These are phyloP conservation scores for Leccinum griseonigrum DNA, from an alignment of 1,284 basidiomycete genomes.

Conservation along the genomic window DNA sequence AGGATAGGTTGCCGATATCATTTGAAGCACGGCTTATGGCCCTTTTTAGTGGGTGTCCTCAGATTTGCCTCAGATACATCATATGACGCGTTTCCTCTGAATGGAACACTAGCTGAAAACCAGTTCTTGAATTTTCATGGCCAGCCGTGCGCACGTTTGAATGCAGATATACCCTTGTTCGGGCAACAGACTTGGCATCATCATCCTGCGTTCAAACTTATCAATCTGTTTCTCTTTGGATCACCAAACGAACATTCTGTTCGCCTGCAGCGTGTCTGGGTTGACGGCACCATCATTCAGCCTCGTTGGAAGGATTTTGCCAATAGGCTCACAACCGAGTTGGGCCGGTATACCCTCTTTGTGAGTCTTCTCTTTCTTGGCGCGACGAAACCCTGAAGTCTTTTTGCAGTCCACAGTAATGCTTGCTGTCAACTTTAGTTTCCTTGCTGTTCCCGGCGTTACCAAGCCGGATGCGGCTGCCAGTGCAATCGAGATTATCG, in stretches of 20 bases:
- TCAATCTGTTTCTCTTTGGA: constrained; percentile 15
- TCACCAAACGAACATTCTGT: constrained; percentile 12
- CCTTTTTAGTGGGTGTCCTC: constrained; percentile 12
- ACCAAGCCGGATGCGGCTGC: neutral
- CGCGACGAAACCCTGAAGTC: neutral
- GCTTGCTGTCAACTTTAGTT: constrained; percentile 19
- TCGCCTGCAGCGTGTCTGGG: constrained; percentile 24
- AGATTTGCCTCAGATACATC: neutral
- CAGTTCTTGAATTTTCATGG: constrained; percentile 18
- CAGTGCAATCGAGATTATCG: constrained; percentile 7
- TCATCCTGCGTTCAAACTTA: neutral
- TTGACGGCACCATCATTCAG: constrained; percentile 22
- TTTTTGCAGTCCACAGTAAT: constrained; percentile 26
- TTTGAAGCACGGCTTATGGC: constrained; percentile 17
- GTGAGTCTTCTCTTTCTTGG: constrained; percentile 32
- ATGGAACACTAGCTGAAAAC: constrained; percentile 10
- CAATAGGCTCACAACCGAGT: constrained; percentile 43
- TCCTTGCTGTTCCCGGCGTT: constrained; percentile 18
- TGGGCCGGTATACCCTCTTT: constrained; percentile 49
- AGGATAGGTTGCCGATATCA: neutral
- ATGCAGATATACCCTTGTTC: constrained; percentile 14
- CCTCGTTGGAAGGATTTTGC: constrained; percentile 37
- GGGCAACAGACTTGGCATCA: constrained; percentile 12
- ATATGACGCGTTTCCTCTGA: neutral
- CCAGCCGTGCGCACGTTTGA: constrained; percentile 16